A percentile compares a stretch with the other conserved stretches of the same genome.
These are phyloP conservation scores for Arabis hirsuta DNA, from an alignment of 345 rosid species.

Conservation along the genomic window DNA sequence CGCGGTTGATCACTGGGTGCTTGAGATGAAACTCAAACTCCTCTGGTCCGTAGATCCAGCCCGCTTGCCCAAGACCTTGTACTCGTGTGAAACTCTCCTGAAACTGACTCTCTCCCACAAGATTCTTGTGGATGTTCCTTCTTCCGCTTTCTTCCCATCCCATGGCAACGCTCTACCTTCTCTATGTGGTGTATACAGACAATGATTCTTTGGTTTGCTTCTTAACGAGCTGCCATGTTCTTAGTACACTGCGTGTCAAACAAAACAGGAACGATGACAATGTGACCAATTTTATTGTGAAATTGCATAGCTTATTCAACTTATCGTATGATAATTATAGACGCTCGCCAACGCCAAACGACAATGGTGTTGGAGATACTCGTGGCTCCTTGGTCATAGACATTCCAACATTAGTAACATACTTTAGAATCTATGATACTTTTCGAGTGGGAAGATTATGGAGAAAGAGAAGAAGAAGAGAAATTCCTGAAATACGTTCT, in stretches of 20 bases:
- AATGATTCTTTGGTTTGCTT: not conserved
- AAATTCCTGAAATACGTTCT: too few species aligned
- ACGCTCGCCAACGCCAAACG: too few species aligned
- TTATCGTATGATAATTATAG: too few species aligned
- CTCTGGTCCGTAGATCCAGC: not conserved
- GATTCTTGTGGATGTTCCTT: constrained; percentile 3
- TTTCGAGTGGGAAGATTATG: too few species aligned
- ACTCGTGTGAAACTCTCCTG: not conserved
- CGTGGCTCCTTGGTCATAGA: too few species aligned
- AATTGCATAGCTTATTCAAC: not conserved
- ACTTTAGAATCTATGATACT: too few species aligned
- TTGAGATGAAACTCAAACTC: not conserved
- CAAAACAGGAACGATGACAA: not conserved
- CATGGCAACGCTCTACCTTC: not conserved
- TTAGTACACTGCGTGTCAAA: not conserved
- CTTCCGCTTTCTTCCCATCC: not conserved
- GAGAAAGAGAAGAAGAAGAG: too few species aligned
- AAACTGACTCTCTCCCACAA: not conserved
- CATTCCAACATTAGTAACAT: too few species aligned
- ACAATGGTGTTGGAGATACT: too few species aligned
- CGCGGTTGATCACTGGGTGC: not conserved
- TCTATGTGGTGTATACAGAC: not conserved
- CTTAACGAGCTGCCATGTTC: not conserved
- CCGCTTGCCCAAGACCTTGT: not conserved
- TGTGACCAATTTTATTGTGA: not conserved